These are phyloP conservation scores for Penicillium sp. DNA, from an alignment of 2,329 filamentous ascomycete species.

Conservation along the genomic window DNA sequence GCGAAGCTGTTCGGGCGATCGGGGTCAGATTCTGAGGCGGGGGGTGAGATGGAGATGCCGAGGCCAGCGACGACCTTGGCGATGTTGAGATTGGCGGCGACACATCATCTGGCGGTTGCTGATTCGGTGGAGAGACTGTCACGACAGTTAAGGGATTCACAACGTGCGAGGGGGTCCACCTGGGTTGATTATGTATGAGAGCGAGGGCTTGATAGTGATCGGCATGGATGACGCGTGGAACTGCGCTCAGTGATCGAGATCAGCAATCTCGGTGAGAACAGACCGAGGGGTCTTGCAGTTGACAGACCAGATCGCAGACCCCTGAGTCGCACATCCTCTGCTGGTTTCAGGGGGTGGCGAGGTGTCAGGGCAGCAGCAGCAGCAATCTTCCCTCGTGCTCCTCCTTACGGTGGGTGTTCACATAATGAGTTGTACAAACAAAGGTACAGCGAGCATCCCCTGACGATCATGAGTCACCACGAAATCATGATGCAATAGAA, in stretches of 20 bases:
- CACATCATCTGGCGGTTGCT: constrained; percentile 33
- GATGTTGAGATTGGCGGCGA: constrained; percentile 29
- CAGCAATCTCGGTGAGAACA: no score
- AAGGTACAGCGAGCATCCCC: neutral
- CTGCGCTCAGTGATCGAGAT: neutral
- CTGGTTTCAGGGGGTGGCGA: neutral
- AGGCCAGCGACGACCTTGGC: constrained; percentile 20
- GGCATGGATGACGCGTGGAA: neutral
- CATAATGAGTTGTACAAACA: no score
- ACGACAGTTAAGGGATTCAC: constrained; percentile 27
- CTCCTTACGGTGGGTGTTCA: neutral
- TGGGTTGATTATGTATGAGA: constrained; percentile 6
- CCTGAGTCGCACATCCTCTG: neutral
- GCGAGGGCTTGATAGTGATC: neutral
- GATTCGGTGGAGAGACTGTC: constrained; percentile 32
- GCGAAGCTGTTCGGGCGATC: constrained; percentile 11
- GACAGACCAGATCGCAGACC: no score
- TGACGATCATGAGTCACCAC: neutral
- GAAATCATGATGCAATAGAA: neutral
- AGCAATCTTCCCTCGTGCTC: no score
- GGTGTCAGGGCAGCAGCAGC: no score
- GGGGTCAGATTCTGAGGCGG: constrained; percentile 7
- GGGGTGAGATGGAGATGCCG: neutral
- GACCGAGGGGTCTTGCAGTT: no score
- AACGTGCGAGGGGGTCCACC: constrained; percentile 20